Percentiles rank a stretch among this genome's conserved stretches.
Conservation (phyloP, 108 stramenopile species). For the Skeletonema tropicum region DNA sequence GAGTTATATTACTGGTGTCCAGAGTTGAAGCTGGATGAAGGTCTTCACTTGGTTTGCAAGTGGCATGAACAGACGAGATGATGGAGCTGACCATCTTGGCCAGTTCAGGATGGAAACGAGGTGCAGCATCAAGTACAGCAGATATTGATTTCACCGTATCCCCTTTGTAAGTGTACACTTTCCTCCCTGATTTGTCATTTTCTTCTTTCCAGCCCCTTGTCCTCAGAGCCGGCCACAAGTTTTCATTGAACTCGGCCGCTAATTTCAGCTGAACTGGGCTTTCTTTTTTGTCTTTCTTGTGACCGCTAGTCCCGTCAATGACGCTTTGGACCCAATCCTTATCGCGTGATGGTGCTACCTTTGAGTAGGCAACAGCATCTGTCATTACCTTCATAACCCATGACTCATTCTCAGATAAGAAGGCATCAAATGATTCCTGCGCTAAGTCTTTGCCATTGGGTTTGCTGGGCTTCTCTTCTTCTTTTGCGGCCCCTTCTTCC, state of each 20-base stretch:
- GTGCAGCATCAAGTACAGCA: conserved; percentile 60
- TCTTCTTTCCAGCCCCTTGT: conserved; percentile 74
- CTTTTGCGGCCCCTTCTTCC: background rate
- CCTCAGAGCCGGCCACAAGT: conserved; percentile 70
- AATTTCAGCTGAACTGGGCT: conserved; percentile 23
- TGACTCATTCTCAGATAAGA: conserved; percentile 30
- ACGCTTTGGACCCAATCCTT: conserved; percentile 22
- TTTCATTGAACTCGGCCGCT: conserved; percentile 35
- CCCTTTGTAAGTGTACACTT: conserved; percentile 30
- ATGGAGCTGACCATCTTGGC: conserved; percentile 53
- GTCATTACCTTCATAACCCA: conserved; percentile 53
- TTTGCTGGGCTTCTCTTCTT: conserved; percentile 34
- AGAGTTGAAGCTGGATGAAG: conserved; percentile 20
- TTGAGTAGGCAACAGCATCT: conserved; percentile 59
- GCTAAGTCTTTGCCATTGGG: conserved; percentile 13
- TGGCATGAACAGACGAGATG: conserved; percentile 39
- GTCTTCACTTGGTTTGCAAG: conserved; percentile 27
- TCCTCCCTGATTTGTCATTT: conserved; percentile 19
- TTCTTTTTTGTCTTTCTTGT: conserved; percentile 10
- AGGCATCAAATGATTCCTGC: conserved; percentile 24
- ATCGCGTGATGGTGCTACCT: conserved; percentile 33
- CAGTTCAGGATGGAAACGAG: conserved; percentile 73
- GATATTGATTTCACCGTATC: conserved; percentile 53
- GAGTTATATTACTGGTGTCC: conserved; percentile 34
- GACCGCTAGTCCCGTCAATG: conserved; percentile 21